phyloP scores from a whole-genome alignment of 192 early-diverging fungal species.

The Linnemannia hyalina region DNA sequence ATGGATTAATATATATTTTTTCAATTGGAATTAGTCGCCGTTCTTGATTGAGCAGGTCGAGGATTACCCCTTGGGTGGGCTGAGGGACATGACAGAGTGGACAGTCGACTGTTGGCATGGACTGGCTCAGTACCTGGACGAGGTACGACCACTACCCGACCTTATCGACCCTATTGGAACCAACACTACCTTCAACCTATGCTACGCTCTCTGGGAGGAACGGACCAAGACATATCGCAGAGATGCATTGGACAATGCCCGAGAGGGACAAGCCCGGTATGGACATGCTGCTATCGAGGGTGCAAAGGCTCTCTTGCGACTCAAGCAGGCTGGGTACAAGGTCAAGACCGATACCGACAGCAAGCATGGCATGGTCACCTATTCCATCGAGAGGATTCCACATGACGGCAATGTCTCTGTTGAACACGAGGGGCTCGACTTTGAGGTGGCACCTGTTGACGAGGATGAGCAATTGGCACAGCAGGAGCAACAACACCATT shows the following conservation, averaged over 20 bases:
- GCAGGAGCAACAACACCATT: neutral
- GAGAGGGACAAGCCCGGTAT: slow-evolving; percentile 14
- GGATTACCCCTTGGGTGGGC: slow-evolving; percentile 79
- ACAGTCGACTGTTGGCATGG: slow-evolving; percentile 69
- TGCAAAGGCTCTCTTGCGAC: slow-evolving; percentile 6
- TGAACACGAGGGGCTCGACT: neutral
- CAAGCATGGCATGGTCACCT: slow-evolving; percentile 35
- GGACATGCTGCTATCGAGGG: slow-evolving; percentile 20
- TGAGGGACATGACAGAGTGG: slow-evolving; percentile 72
- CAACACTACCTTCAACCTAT: slow-evolving; percentile 39
- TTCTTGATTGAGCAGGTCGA: slow-evolving; percentile 82
- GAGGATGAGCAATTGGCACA: neutral
- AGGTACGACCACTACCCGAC: slow-evolving; percentile 36
- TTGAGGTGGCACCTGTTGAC: neutral
- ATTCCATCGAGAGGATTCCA: slow-evolving; percentile 12
- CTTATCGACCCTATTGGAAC: slow-evolving; percentile 26
- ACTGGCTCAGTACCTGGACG: slow-evolving; percentile 60
- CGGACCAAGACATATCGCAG: slow-evolving; percentile 6
- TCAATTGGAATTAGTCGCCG: slow-evolving; percentile 64
- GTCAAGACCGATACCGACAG: slow-evolving; percentile 1
- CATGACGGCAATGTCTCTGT: neutral
- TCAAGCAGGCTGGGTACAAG: slow-evolving; percentile 18
- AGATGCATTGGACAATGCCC: neutral
- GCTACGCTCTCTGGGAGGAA: slow-evolving; percentile 45
- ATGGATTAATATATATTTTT: neutral